These are phyloP conservation scores for Prosopis cineraria DNA, from an alignment of 306 rosid species.

Conservation along the genomic window DNA sequence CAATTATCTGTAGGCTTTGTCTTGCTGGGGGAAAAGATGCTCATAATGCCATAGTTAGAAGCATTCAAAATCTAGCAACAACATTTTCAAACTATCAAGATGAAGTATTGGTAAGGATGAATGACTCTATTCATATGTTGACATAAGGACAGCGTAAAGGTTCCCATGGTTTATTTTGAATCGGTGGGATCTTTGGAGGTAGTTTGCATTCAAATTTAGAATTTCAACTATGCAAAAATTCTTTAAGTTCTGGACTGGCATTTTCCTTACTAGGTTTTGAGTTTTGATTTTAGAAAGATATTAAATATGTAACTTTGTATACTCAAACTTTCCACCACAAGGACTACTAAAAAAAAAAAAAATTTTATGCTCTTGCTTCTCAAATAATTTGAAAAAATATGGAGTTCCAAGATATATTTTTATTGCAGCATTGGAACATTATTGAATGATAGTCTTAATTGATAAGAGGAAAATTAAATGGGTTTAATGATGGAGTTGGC, in stretches of 20 bases:
- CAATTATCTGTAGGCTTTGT: conserved; percentile 61
- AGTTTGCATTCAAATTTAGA: conserved; percentile 16
- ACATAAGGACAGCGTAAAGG: background rate
- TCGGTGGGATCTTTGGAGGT: conserved; percentile 4
- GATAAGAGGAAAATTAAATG: background rate
- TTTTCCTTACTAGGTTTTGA: conserved; percentile 20
- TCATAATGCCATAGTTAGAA: conserved; percentile 86
- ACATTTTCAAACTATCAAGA: conserved; percentile 77
- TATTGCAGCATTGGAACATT: background rate
- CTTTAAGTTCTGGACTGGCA: conserved; percentile 21
- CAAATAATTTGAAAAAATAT: too few relatives aligned
- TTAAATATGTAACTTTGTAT: background rate
- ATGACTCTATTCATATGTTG: background rate
- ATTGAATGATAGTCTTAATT: background rate
- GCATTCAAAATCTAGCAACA: conserved; percentile 89
- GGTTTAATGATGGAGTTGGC: background rate
- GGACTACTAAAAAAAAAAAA: background rate
- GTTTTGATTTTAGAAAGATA: background rate
- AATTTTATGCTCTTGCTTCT: too few relatives aligned
- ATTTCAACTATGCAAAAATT: background rate
- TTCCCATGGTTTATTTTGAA: background rate
- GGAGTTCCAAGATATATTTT: background rate
- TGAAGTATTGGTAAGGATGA: conserved; percentile 82
- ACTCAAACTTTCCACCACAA: background rate
- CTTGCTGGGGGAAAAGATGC: conserved; percentile 90